Evolutionary conservation across 2,329 filamentous ascomycete species (phyloP).

Genomic region (Pseudogymnoascus sp.): DNA sequence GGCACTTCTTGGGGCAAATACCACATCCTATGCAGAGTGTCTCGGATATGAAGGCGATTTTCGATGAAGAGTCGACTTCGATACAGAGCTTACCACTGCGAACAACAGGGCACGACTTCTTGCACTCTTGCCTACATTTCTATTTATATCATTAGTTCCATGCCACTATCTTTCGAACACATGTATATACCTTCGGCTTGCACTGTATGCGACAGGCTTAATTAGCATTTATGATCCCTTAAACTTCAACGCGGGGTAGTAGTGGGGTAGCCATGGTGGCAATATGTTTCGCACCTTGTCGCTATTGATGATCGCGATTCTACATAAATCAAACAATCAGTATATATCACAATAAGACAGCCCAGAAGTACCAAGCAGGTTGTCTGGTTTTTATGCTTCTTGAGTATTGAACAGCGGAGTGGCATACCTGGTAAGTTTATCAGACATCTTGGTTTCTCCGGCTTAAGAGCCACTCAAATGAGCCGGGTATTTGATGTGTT

Average conservation of each 20-base stretch:
- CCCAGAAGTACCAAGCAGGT: not conserved
- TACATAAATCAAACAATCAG: conserved; percentile 30
- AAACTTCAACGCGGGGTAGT: conserved; percentile 20
- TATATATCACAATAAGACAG: not conserved
- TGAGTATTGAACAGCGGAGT: not conserved
- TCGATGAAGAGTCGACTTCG: conserved; percentile 79
- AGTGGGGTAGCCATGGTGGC: conserved; percentile 34
- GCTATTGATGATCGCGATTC: conserved; percentile 97
- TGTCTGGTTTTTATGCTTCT: not conserved
- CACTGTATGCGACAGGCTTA: conserved; percentile 47
- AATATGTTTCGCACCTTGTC: conserved; percentile 68
- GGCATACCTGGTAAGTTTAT: conserved; percentile 87
- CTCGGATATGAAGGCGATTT: conserved; percentile 97
- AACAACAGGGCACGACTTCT: conserved; percentile 96
- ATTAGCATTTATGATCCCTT: conserved; percentile 30
- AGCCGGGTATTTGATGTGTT: not conserved
- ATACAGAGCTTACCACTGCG: conserved; percentile 96
- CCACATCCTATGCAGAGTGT: conserved; percentile 94
- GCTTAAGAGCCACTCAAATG: conserved; percentile 5
- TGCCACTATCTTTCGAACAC: conserved; percentile 5
- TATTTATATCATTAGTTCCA: conserved; percentile 34
- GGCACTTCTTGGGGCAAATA: conserved; percentile 99
- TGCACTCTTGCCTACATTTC: conserved; percentile 99
- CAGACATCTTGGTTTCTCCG: conserved; percentile 54
- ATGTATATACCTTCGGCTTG: conserved; percentile 66